Base-by-base conservation (phyloP, 2,329 filamentous ascomycete genomes). In the Penicillium sp. region DNA sequence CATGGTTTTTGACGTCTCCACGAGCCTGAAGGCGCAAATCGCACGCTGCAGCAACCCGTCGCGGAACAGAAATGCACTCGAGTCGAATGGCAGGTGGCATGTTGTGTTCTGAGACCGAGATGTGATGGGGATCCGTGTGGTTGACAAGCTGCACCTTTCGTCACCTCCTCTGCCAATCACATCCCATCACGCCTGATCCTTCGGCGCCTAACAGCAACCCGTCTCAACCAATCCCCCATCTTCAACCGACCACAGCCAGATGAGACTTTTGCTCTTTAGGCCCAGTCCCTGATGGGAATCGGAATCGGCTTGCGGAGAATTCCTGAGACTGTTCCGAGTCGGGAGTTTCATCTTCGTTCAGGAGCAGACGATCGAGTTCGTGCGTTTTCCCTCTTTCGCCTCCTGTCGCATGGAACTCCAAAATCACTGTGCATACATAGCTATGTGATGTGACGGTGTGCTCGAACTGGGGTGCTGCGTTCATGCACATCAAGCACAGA, bases 91-190 rank as follows among this genome's bases (percentile, higher is more conserved):
- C 14, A 41, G 20, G 26, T 36, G 27, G 27, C 26, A 41, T 39
- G 23, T 14, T 33, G 13, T 27, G 26, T 43, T 34, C 38, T 38
- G 42, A 50, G 44, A 50, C 25, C 18, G 33, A 32, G 34, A 47
- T 56, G 53, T 56, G 53, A 56, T 51, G 33, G 48, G 47, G 47
- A 54, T 54, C 47, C 47, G 50, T 53, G 45, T 36, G 18, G 47
- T 49, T 51, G 48, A 45, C 39, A 44, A 54, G 38, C 51, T 56
- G 53, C 53, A 56, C 47, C 47, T 50, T 49, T 50, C 50, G 33
- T 56, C 53, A 56, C 53, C 41, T 48, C 36, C 4, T 21, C 39
- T 27, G 20, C 51, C 53, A 56, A 56, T 56, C 53, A 56, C 26
- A 31, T 16, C 21, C 28, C 39, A 25, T 44, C 27, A 44, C 43